These are phyloP conservation scores for Allium cepa DNA, from an alignment of 106 monocot genomes.

Conservation along the genomic window DNA sequence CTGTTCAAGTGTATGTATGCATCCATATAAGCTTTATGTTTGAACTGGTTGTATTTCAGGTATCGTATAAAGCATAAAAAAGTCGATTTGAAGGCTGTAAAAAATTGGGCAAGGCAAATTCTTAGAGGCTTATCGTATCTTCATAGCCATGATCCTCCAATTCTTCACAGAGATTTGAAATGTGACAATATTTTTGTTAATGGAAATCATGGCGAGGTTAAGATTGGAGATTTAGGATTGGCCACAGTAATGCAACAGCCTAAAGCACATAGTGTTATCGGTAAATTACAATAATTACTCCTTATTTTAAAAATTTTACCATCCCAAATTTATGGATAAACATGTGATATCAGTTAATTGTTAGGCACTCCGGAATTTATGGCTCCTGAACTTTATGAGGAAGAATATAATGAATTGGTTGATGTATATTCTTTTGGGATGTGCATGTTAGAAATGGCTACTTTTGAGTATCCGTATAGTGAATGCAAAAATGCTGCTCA, in stretches of 20 bases:
- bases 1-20: neutral
- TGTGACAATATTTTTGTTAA: conserved; percentile 96
- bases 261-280: conserved; percentile 66
- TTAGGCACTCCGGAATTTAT: conserved; percentile 80
- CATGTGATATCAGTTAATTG: neutral
- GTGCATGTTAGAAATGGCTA: conserved; percentile 73
- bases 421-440: conserved; percentile 82
- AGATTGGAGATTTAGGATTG: conserved; percentile 89
- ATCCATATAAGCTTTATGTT: neutral
- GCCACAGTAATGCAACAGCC: conserved; percentile 58
- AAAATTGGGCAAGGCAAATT: conserved; percentile 86
- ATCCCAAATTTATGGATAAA: neutral
- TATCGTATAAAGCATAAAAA: conserved; percentile 68
- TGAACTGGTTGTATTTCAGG: conserved; percentile 17
- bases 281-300: conserved; percentile 15
- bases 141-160: conserved; percentile 66
- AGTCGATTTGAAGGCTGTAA: conserved; percentile 82
- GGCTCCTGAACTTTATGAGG: conserved; percentile 77
- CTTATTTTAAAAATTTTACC: neutral
- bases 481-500: conserved; percentile 75
- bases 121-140: conserved; percentile 69
- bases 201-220: conserved; percentile 86
- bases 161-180: conserved; percentile 88
- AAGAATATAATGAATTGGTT: conserved; percentile 62
- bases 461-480: conserved; percentile 73